Percentiles rank a stretch among this genome's conserved stretches.
phyloP scores from a whole-genome alignment of 2,329 filamentous ascomycete genomes.

The Orbilia ellipsospora region DNA sequence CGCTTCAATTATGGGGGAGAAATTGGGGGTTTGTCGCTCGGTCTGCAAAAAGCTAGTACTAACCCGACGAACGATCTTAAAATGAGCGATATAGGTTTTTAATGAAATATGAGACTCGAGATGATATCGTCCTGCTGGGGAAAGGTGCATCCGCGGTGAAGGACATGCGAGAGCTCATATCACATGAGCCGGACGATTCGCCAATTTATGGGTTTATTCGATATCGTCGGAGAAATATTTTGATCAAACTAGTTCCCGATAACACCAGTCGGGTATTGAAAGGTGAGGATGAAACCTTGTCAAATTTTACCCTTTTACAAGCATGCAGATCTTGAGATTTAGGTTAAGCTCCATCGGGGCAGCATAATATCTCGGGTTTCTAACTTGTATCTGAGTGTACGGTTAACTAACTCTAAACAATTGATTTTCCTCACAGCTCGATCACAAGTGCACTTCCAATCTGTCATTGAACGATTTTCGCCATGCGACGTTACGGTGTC shows the following conservation, averaged over 20 bases:
- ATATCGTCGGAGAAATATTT: slow-evolving; percentile 87
- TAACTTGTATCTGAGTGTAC: too few species aligned
- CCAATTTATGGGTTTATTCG: slow-evolving; percentile 92
- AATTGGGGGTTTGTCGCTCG: slow-evolving; percentile 2
- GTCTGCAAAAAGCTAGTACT: slow-evolving; percentile 20
- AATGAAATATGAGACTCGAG: slow-evolving; percentile 87
- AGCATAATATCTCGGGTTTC: not conserved
- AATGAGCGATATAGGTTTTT: slow-evolving; percentile 76
- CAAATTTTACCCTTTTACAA: too few species aligned
- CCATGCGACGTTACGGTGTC: slow-evolving; percentile 88
- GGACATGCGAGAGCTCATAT: slow-evolving; percentile 82
- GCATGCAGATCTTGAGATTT: not conserved
- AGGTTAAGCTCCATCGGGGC: not conserved
- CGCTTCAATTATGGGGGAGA: not conserved
- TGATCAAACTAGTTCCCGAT: slow-evolving; percentile 92
- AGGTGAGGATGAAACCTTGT: slow-evolving; percentile 70
- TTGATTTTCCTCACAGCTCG: slow-evolving; percentile 55
- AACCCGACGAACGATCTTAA: not conserved
- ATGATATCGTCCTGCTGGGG: slow-evolving; percentile 82
- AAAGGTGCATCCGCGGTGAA: slow-evolving; percentile 83
- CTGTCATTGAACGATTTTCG: slow-evolving; percentile 77
- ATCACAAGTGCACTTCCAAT: slow-evolving; percentile 72
- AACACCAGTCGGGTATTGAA: slow-evolving; percentile 89
- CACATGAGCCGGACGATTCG: slow-evolving; percentile 82
- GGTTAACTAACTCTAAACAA: not conserved